Percentiles rank a stretch among this genome's conserved stretches.
Evolutionary conservation across 2,329 filamentous ascomycete species (phyloP).

Genomic region (Plenodomus lindquistii): DNA sequence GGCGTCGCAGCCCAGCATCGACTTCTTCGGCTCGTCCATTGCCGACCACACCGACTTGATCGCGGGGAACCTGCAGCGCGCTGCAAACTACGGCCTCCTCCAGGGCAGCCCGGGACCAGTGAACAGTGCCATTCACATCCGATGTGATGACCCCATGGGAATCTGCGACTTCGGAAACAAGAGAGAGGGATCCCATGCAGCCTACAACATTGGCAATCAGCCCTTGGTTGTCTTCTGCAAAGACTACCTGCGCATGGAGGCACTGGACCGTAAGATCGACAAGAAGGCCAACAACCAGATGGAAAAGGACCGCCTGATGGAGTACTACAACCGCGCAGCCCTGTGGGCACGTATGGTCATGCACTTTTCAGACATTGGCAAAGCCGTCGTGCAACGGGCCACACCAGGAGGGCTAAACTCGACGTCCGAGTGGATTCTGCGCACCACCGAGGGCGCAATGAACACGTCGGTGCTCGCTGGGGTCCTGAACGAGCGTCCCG

Average conservation of each 20-base stretch:
- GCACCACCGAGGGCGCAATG: constrained; percentile 27
- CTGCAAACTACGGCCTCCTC: constrained; percentile 32
- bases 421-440: constrained; percentile 25
- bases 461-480: constrained; percentile 40
- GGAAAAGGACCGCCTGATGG: constrained; percentile 27
- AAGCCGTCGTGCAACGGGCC: constrained; percentile 27
- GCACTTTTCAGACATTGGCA: constrained; percentile 36
- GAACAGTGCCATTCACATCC: constrained; percentile 38
- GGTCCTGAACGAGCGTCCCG: constrained; percentile 31
- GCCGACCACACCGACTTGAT: constrained; percentile 36
- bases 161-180: constrained; percentile 30
- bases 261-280: constrained; percentile 27
- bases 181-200: constrained; percentile 34
- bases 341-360: constrained; percentile 43
- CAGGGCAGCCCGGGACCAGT: constrained; percentile 22
- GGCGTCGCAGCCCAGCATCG: constrained; percentile 25
- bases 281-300: constrained; percentile 26
- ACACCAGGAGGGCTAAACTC: constrained; percentile 20
- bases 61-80: constrained; percentile 30
- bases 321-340: constrained; percentile 41
- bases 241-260: constrained; percentile 33
- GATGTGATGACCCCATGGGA: constrained; percentile 40
- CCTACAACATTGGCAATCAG: constrained; percentile 43
- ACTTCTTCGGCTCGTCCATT: constrained; percentile 35
- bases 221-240: constrained; percentile 41